Base-by-base conservation (phyloP, 257 asterid species). In the Paraleonurus japonicus region DNA sequence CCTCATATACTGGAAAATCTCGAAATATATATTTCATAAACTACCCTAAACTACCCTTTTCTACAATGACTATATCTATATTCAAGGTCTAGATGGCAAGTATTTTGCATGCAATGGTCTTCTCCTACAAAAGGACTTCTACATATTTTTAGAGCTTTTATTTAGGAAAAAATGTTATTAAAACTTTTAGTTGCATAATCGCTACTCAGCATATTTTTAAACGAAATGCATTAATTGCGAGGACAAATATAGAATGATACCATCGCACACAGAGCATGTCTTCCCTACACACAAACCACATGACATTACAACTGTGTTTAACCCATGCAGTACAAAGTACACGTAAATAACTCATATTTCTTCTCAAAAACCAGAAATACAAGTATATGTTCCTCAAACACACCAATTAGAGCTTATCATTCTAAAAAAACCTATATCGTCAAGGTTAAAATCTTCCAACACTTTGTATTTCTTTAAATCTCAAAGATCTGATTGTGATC, bases 211-310 rank as follows among this genome's bases (percentile, higher is more conserved):
- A 47, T 13, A 43, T 45, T 3, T 10, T 20, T 57, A 57, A 57
- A 57, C 17, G 2, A 12, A 23, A 59, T 59, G 1, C n/a, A 54
- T 22, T 3, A 54, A 22, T 17, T 33, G 7, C 7, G 26, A 45
- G 11, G 16, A 48, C 47, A 32, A 48, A 32, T 20, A n/a, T 58
- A 26, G 39, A 30, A 68, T 17, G 15, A 68, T 2, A 19, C 41
- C 35, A 3, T 17, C 28, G 4, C 32, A 59, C 26, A 55, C 48
- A 37, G 5, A 78, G 12, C 76, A 70, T 41, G 33, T 61, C 23
- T 66, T 20, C 24, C 22, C 61, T 9, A 45, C 81, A 79, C 78
- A 71, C 20, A 67, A 75, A 72, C 47, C 24, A 37, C 70, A 51
- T 78, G 81, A 71, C 59, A 51, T 20, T 26, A 50, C 17, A 15